Percentiles rank a stretch among this genome's conserved stretches.
These are phyloP conservation scores for Tolypocladium paradoxum DNA, from an alignment of 2,329 filamentous ascomycete species.

Conservation along the genomic window DNA sequence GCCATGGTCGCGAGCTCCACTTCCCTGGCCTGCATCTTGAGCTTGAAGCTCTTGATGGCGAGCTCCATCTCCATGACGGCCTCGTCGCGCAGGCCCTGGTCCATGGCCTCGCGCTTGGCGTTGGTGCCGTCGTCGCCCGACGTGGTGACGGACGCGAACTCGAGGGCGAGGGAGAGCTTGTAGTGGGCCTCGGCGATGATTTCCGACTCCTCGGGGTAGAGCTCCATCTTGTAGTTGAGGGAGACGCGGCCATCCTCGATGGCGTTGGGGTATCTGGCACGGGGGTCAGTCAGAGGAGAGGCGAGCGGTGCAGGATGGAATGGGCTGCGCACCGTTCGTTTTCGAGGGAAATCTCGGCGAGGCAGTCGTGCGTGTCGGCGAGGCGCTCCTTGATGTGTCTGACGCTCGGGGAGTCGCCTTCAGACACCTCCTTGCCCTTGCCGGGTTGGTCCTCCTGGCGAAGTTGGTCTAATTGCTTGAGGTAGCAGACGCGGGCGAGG, in stretches of 20 bases:
- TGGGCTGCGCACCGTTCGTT: slow-evolving; percentile 61
- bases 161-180: slow-evolving; percentile 88
- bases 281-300: slow-evolving; percentile 3
- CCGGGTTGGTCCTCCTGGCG: slow-evolving; percentile 21
- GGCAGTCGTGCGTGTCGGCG: slow-evolving; percentile 85
- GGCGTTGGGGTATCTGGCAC: slow-evolving; percentile 65
- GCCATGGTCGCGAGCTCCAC: slow-evolving; percentile 52
- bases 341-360: slow-evolving; percentile 94
- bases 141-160: slow-evolving; percentile 75
- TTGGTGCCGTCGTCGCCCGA: slow-evolving; percentile 36
- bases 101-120: slow-evolving; percentile 41
- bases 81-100: slow-evolving; percentile 61
- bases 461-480: slow-evolving; percentile 38
- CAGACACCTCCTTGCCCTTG: slow-evolving; percentile 31
- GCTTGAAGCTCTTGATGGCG: slow-evolving; percentile 61
- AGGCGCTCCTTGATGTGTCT: slow-evolving; percentile 71
- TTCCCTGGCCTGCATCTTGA: slow-evolving; percentile 61
- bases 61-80: slow-evolving; percentile 61
- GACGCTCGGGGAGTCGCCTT: slow-evolving; percentile 28
- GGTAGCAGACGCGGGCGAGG: slow-evolving; percentile 57
- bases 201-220: slow-evolving; percentile 72
- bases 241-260: slow-evolving; percentile 72
- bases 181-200: slow-evolving; percentile 91
- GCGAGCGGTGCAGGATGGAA: not conserved
- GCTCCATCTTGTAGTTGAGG: slow-evolving; percentile 64